Conservation (phyloP, 306 rosid genomes). For the Dalbergia cochinchinensis region DNA sequence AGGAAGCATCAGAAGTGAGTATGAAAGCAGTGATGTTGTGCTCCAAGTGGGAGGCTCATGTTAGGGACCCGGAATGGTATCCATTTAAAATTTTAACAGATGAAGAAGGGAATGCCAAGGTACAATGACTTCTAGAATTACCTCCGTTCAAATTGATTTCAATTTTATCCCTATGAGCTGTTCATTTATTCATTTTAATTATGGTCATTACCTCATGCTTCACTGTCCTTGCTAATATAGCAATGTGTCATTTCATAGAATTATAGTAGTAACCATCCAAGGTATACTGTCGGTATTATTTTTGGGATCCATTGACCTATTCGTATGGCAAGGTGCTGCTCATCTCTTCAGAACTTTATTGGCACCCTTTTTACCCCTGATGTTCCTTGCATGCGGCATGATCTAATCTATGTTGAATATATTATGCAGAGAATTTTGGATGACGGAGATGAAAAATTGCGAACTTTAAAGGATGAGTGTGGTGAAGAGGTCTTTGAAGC, state of each 20-base stretch:
- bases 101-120: conserved; percentile 46
- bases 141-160: not conserved
- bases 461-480: conserved; percentile 59
- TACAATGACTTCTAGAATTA: conserved; percentile 29
- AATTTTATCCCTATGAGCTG: not conserved
- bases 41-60: conserved; percentile 66
- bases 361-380: not conserved
- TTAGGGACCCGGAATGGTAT: conserved; percentile 82
- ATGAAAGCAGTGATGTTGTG: conserved; percentile 56
- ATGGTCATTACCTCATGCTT: not conserved
- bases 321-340: not conserved
- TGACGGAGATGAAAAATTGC: conserved; percentile 73
- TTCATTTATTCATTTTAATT: conserved; percentile 13
- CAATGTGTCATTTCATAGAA: not conserved
- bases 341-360: not conserved
- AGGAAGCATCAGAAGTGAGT: conserved; percentile 42
- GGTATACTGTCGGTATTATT: not conserved
- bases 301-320: not conserved
- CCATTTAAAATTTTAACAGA: conserved; percentile 67
- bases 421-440: conserved; percentile 62
- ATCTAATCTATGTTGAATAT: conserved; percentile 21
- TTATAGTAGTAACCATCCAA: not conserved
- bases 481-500: conserved; percentile 66
- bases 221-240: not conserved
- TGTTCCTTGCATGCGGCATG: not conserved